phyloP scores from a whole-genome alignment of 768 basidiomycete genomes.

The Naganishia onofrii region DNA sequence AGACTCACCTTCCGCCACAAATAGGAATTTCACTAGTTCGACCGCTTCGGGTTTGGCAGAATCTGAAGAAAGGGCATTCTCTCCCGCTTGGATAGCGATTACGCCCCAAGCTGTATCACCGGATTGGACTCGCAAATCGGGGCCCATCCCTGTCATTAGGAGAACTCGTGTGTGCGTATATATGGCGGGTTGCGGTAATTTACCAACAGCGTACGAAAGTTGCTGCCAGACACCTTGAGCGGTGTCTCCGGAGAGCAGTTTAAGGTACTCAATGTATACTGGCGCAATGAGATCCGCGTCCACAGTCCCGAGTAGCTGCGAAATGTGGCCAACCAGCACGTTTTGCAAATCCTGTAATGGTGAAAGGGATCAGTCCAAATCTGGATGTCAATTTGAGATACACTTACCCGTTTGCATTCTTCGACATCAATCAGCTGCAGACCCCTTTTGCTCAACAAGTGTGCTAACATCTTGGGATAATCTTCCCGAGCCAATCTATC shows the following conservation, averaged over 20 bases:
- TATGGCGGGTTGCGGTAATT: slow-evolving; percentile 22
- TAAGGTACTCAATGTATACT: slow-evolving; percentile 8
- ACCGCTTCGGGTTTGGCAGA: slow-evolving; percentile 16
- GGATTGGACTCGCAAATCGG: neutral
- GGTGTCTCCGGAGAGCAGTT: neutral
- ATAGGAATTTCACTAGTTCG: slow-evolving; percentile 19
- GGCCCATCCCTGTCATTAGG: slow-evolving; percentile 20
- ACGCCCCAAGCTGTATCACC: slow-evolving; percentile 34
- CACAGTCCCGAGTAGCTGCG: neutral
- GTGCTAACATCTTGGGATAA: slow-evolving; percentile 20
- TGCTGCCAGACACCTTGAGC: slow-evolving; percentile 11
- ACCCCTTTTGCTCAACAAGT: slow-evolving; percentile 3
- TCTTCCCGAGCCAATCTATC: slow-evolving; percentile 15
- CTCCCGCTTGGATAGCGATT: slow-evolving; percentile 41
- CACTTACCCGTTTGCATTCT: neutral
- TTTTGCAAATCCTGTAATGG: neutral
- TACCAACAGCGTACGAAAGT: slow-evolving; percentile 19
- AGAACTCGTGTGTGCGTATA: slow-evolving; percentile 34
- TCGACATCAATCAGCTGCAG: neutral
- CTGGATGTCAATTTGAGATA: neutral
- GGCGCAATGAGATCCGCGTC: slow-evolving; percentile 18
- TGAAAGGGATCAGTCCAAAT: neutral
- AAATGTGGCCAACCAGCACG: neutral
- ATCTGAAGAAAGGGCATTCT: slow-evolving; percentile 34
- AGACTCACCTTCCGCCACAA: slow-evolving; percentile 21